Percentiles rank a stretch among this genome's conserved stretches.
These are phyloP conservation scores for Penicillium arizonense DNA, from an alignment of 495 filamentous ascomycete genomes.

Conservation along the genomic window DNA sequence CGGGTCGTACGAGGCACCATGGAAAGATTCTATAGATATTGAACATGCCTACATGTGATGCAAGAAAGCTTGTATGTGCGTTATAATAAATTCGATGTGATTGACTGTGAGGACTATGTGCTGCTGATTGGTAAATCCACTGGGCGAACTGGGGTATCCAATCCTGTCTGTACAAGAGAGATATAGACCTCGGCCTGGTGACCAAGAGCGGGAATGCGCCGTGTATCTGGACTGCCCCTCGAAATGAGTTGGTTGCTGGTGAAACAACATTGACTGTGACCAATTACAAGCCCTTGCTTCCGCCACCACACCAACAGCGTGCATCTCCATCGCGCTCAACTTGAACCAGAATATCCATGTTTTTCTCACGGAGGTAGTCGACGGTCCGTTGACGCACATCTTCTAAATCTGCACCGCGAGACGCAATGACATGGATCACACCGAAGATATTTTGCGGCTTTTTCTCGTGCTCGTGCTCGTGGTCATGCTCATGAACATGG, in stretches of 20 bases:
- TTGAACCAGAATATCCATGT: slow-evolving; percentile 73
- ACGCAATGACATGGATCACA: slow-evolving; percentile 79
- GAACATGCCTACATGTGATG: slow-evolving; percentile 1
- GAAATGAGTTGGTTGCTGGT: not conserved
- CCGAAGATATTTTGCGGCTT: slow-evolving; percentile 60
- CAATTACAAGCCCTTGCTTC: slow-evolving; percentile 28
- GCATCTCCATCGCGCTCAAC: slow-evolving; percentile 73
- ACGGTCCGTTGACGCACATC: slow-evolving; percentile 70
- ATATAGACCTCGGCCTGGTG: not conserved
- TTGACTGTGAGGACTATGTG: slow-evolving; percentile 1
- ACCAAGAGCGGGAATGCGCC: not conserved
- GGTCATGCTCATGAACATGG: slow-evolving; percentile 26
- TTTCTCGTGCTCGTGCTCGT: slow-evolving; percentile 25
- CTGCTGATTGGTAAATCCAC: slow-evolving; percentile 2
- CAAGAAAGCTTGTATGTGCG: not conserved
- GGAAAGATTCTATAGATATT: not conserved
- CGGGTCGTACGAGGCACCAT: not conserved
- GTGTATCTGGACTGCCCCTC: not conserved
- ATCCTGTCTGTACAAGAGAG: slow-evolving; percentile 9
- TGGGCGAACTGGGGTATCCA: slow-evolving; percentile 3
- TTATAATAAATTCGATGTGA: not conserved
- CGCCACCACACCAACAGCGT: slow-evolving; percentile 74
- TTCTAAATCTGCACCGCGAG: slow-evolving; percentile 66
- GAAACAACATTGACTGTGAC: not conserved
- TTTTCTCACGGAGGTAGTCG: slow-evolving; percentile 54